Evolutionary conservation across 345 rosid genomes (phyloP), one percentile per base, ranked within the genome.

Genomic region (Odontarrhena argentea): DNA sequence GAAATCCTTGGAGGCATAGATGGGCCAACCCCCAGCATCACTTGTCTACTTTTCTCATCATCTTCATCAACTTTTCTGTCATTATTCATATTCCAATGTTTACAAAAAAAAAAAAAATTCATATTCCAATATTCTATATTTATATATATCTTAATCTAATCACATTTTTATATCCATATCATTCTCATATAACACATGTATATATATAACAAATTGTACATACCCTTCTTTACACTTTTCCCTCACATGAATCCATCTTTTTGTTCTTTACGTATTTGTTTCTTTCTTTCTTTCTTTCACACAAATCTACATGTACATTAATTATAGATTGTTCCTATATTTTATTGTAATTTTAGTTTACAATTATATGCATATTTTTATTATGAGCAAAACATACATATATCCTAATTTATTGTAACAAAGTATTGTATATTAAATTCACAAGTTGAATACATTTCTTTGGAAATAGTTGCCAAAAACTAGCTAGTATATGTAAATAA

Each of bases 141-240:
- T 66, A 54, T 54, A 43, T 32, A 47, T 14, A 38, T n/a, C 9
- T 60, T 38, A 35, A 2, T 22, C 63, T 43, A 42, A 25, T 35
- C 24, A 45, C 15, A 50, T 8, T 30, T 14, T 7, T 2, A 45
- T 50, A 47, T 55, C 38, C 10, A 12, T 10, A 38, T 11, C 22
- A 64, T 22, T 47, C 8, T 0, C 9, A 1, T 55, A 54, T 62
- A 61, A 54, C 64, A 47, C 64, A 36, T 36, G 44, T 7, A 14
- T 24, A 22, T 32, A 32, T 13, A 46, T 43, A 34, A 74, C 57
- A 52, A 67, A 6, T 53, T 60, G 55, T 34, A 41, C 68, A 61
- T 67, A 47, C 77, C 77, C 77, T 62, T 63, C 59, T 68, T 63
- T 69, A 35, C 70, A 69, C 78, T 75, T 75, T 75, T 63, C 78